Evolutionary conservation across 768 basidiomycete genomes (phyloP), one percentile per base, ranked within the genome.

Genomic region (Gloeostereum incarnatum): DNA sequence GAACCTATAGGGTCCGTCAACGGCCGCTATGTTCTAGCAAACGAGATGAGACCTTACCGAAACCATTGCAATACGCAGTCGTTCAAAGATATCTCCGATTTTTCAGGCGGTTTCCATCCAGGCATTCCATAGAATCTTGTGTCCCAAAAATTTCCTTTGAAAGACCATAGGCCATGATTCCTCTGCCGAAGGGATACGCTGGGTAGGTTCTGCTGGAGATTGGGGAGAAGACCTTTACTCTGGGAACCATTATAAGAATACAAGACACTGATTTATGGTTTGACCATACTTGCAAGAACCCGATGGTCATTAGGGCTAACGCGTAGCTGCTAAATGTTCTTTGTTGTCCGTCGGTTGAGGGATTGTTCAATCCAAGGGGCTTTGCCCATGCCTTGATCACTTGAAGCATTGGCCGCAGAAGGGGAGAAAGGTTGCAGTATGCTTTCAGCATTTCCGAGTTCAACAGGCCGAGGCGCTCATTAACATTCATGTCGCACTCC

Each of bases 311-410:
- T 46, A 82, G 49, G 7, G 67, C 59, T 17, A 78, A 51, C 1
- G 77, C 63, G 52, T 81, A 82, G 44, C 77, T 81, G 43, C 72
- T 80, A 49, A 81, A 78, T 2, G 68, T 68, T 3, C 46, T 36
- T 1, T 56, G 45, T 2, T 45, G 45, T 0, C 31, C 39, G 8
- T 23, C 44, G 5, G 5, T 26, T 6, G 9, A 18, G 0, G 78
- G 68, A 13, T 53, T 51, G 48, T 81, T 81, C 31, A 79, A 53
- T 0, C 60, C 68, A 4, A 67, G 58, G 18, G 67, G 61, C 38
- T 66, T 68, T 8, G 79, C 76, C 80, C 81, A 84, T 13, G 51
- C 43, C 52, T 83, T 81, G 52, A 82, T 60, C 23, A 60, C 52
- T 32, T 55, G 48, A 5, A 78, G 43, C 47, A 79, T 44, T 4